Base-by-base conservation (phyloP, 2,329 filamentous ascomycete species). In the Phialophora verrucosa region DNA sequence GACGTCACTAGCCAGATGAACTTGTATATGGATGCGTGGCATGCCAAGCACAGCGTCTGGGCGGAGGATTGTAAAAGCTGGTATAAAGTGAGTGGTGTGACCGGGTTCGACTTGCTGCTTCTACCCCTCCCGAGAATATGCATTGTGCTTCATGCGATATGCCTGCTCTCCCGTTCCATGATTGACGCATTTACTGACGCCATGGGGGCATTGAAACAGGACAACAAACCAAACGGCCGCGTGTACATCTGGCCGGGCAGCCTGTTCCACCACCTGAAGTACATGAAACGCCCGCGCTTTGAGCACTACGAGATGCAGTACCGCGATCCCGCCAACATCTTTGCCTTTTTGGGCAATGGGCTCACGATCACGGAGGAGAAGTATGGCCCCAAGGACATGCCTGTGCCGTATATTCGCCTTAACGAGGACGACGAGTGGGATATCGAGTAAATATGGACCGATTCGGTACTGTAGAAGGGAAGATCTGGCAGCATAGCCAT, bases 231-330 rank as follows among this genome's bases (percentile, higher is more conserved):
- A 4, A 49, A 69, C 27, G 68, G 69, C 17, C 77, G 79, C 63
- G 76, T 76, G 20, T 76, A 76, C n/a, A 76, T 81, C 44, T 81
- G 75, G 68, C 78, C 79, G 0, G 80, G 79, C 2, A 73, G 69
- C 42, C 68, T 79, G 29, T 63, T 80, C 63, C 75, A 77, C 65
- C 80, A 79, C 65, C 69, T 81, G 62, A 76, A 80, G 68, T 67
- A 79, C 68, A 67, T 81, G 69, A 72, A 75, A 47, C 56, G 69
- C 54, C 77, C 77, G 29, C 64, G 79, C 62, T 81, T 75, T 70
- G 79, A 82, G 70, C 79, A 82, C 69, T 81, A 72, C 68, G 77
- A 80, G 44, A 78, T 81, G 32, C 74, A 75, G 66, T 77, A 78
- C 64, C 27, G 35, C 12, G 76, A 76, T 73, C 75, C 77, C 65